phyloP scores from a whole-genome alignment of 2,329 filamentous ascomycete genomes.

The Didymella glomerata region DNA sequence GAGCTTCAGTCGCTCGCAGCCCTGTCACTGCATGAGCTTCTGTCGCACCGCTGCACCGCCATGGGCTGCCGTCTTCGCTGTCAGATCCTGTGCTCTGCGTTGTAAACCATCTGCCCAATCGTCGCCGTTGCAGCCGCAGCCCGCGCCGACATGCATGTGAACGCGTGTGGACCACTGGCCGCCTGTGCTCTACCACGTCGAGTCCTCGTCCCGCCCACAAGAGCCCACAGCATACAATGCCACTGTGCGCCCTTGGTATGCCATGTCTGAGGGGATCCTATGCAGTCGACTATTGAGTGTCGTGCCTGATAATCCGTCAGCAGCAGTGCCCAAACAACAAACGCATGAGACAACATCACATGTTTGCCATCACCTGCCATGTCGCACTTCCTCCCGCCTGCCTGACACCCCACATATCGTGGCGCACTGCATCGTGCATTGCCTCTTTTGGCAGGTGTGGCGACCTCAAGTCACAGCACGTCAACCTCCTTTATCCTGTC shows the following conservation, averaged over 20 bases:
- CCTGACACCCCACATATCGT: constrained; percentile 6
- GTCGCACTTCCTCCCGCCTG: not conserved
- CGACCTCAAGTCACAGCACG: not conserved
- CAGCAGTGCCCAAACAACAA: no score
- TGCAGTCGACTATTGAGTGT: not conserved
- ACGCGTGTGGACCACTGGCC: constrained; percentile 7
- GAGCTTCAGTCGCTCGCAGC: not conserved
- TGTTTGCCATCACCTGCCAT: not conserved
- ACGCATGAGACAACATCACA: not conserved
- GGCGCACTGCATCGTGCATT: constrained; percentile 2
- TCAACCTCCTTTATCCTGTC: not conserved
- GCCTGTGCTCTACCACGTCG: constrained; percentile 7
- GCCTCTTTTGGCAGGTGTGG: constrained; percentile 9
- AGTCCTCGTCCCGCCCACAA: constrained; percentile 14
- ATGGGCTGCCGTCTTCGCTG: constrained; percentile 24
- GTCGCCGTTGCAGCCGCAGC: constrained; percentile 2
- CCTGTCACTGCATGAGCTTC: not conserved
- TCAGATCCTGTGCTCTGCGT: constrained; percentile 14
- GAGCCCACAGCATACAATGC: constrained; percentile 6
- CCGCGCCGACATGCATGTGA: constrained; percentile 3
- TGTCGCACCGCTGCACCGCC: constrained; percentile 8
- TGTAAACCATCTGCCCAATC: constrained; percentile 20
- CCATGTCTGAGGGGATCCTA: not conserved
- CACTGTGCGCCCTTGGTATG: constrained; percentile 9
- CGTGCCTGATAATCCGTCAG: no score